Evolutionary conservation across 2,329 filamentous ascomycete genomes (phyloP), one percentile per base, ranked within the genome.

Genomic region (Monosporascus sp.): DNA sequence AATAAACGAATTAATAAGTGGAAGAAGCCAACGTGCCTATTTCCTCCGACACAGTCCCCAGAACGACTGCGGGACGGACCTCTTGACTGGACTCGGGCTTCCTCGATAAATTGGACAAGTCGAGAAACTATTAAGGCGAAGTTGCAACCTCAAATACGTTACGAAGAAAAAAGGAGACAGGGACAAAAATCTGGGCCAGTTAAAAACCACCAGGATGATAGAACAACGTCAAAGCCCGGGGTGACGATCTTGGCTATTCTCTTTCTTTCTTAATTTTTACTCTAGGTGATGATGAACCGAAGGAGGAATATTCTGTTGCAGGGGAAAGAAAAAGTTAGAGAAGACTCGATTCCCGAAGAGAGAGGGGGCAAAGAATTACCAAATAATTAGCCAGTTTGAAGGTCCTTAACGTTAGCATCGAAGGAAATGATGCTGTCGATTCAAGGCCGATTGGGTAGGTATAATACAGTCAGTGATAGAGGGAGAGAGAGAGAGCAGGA

Each of bases 11-110:
- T 63, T 62, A 63, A 3, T 31, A 46, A 46, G 24, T 25, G 20
- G 22, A 46, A 61, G 57, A 63, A 62, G 54, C 58, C 56, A 59
- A 49, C 55, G 56, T 59, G 59, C 54, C 55, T 55, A 50, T 56
- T 45, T 48, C 37, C 48, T 46, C 53, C 47, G 55, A 47, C 22
- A 51, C 50, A 47, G 46, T 49, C 50, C 48, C 51, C 43, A 53
- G 57, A 56, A 56, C 49, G 52, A 53, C 49, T 57, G 37, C 52
- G 50, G 48, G 43, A 37, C 37, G 52, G 47, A 51, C 49, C 47
- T 24, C 48, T 51, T 37, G 47, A 47, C 47, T 52, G 48, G 53
- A 48, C 52, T 58, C 38, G 24, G 39, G 51, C 53, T 46, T 46
- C 43, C 4, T 27, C 22, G 24, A 27, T 22, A 18, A 14, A 46